Conservation (phyloP, 2,329 filamentous ascomycete species). For the Colletotrichum spinosum region DNA sequence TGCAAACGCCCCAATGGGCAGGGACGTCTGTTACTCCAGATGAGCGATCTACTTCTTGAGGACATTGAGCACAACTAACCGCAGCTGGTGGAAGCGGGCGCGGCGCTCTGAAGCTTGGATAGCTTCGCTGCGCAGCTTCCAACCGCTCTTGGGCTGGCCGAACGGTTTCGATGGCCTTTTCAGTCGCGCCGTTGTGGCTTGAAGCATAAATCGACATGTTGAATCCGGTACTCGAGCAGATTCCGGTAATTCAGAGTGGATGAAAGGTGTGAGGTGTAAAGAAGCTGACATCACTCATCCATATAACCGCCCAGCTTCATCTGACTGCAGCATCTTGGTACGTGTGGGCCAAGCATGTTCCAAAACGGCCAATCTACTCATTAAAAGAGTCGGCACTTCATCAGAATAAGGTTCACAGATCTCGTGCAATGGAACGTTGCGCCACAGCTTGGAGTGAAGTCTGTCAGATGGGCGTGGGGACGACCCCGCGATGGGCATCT, state of each 20-base stretch:
- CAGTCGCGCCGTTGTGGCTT: constrained; percentile 5
- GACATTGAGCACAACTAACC: not conserved
- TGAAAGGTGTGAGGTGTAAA: too few relatives aligned
- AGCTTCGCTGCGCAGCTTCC: constrained; percentile 3
- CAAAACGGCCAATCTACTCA: too few relatives aligned
- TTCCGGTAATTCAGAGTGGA: too few relatives aligned
- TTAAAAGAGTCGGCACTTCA: not conserved
- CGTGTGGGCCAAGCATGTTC: too few relatives aligned
- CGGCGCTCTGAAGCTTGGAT: not conserved
- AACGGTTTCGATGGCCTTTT: constrained; percentile 7
- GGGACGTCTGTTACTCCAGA: constrained; percentile 49
- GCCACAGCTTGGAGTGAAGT: constrained; percentile 18
- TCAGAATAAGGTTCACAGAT: constrained; percentile 23
- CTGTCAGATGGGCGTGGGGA: not conserved
- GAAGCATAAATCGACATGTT: constrained; percentile 12
- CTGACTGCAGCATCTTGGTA: too few relatives aligned
- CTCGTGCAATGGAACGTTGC: constrained; percentile 18
- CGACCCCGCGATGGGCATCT: not conserved
- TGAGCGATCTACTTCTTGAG: not conserved
- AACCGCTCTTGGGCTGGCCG: constrained; percentile 1
- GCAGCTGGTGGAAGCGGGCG: constrained; percentile 28
- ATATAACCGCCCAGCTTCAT: too few relatives aligned
- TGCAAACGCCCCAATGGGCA: constrained; percentile 64
- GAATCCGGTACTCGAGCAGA: not conserved
- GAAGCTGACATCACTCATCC: too few relatives aligned